These are phyloP conservation scores for Apiospora rasikravindrae DNA, from an alignment of 2,329 filamentous ascomycete species.

Conservation along the genomic window DNA sequence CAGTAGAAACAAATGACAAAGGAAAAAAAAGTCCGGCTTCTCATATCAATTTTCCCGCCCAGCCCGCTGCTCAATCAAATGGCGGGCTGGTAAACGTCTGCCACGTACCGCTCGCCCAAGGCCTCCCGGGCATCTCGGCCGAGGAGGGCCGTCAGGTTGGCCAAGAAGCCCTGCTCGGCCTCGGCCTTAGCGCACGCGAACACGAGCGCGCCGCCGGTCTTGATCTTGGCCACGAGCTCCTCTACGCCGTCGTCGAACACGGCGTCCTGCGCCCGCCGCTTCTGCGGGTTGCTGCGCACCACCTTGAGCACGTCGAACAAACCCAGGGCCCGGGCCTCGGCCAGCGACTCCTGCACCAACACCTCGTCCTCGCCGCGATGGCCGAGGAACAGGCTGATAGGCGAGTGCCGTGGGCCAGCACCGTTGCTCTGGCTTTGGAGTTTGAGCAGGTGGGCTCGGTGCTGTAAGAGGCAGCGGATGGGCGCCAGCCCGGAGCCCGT, in stretches of 20 bases:
- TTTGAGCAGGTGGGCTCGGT: constrained; percentile 7
- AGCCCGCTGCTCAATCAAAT: background rate
- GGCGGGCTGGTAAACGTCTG: constrained; percentile 14
- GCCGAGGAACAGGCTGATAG: constrained; percentile 28
- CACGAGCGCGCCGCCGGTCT: constrained; percentile 6
- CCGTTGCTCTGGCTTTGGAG: background rate
- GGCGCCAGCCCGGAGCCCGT: constrained; percentile 16
- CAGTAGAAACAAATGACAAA: background rate
- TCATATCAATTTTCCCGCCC: background rate
- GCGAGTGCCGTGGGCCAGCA: background rate
- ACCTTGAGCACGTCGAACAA: constrained; percentile 27
- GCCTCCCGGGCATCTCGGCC: constrained; percentile 11
- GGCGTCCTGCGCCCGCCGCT: constrained; percentile 26
- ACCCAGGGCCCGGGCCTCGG: constrained; percentile 21
- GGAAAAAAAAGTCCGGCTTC: background rate
- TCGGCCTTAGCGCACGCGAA: constrained; percentile 9
- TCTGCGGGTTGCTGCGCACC: constrained; percentile 27
- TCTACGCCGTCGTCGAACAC: constrained; percentile 38
- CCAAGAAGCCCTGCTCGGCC: constrained; percentile 5
- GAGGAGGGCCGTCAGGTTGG: constrained; percentile 6
- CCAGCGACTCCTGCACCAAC: constrained; percentile 22
- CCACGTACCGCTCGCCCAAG: constrained; percentile 15
- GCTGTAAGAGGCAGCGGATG: constrained; percentile 20
- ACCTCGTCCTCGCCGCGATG: constrained; percentile 23
- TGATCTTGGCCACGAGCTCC: constrained; percentile 1